Evolutionary conservation across 2,329 filamentous ascomycete genomes (phyloP), one percentile per base, ranked within the genome.

Genomic region (Chaetomium sp.): DNA sequence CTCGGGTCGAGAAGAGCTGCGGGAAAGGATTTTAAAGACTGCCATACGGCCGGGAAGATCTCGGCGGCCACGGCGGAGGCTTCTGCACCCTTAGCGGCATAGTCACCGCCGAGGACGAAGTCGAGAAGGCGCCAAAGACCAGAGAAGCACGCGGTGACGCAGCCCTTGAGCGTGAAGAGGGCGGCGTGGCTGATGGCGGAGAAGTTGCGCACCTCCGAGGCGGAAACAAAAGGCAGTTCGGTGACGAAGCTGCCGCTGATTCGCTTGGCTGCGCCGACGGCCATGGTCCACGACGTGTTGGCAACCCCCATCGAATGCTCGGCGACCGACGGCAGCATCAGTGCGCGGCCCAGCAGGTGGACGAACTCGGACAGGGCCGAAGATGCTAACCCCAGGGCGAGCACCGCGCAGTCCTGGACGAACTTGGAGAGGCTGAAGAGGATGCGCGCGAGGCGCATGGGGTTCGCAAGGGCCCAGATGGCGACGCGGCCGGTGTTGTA

Each of bases 401-500:
- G 84, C n/a, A 95, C 82, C 3, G 84, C 83, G 4, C 86, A 78
- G 73, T 98, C 94, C 67, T 96, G 90, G 33, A 93, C 76, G 53
- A 96, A 82, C 72, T 93, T 93, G n/a, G 90, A 90, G 49, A 88
- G 75, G 62, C 87, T 85, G 51, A 93, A 91, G 10, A 93, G 74
- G 49, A 93, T 82, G 56, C 87, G 87, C 25, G 96, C 79, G 4
- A 94, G 87, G 16, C 92, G 84, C 74, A 92, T 79, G 2, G 94
- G 94, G 69, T 93, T 92, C 13, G 91, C 92, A 27, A 94, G 75
- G 57, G 93, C 81, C 74, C 94, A 88, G 51, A 98, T 82, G 4
- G 91, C 87, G 29, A 96, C 81, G 69, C 96, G 93, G 16, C 95
- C 95, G 73, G 93, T 88, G 62, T 97, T 90, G 78, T 98, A 99